Conservation (phyloP, 495 filamentous ascomycete species). For the Pseudoneurospora amorphoporcata region DNA sequence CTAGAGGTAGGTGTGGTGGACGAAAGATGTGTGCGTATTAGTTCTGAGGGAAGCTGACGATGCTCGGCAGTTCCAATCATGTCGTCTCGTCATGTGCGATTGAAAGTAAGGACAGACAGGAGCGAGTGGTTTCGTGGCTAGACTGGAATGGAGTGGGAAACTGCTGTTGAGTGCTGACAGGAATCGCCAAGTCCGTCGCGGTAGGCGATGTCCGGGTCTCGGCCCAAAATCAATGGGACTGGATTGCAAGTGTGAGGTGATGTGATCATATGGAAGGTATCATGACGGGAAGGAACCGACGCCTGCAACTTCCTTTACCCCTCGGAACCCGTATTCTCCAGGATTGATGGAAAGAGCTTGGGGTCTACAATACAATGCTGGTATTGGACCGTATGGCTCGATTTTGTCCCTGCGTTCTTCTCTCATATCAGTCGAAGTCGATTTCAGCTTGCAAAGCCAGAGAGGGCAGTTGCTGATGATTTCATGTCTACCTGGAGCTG, state of each 20-base stretch:
- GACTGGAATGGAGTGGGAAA: background rate
- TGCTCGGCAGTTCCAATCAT: background rate
- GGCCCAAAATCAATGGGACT: background rate
- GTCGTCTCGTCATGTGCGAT: background rate
- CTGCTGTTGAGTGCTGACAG: background rate
- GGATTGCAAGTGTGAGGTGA: background rate
- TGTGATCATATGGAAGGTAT: background rate
- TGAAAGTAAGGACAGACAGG: background rate
- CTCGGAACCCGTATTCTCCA: background rate
- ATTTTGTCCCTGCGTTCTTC: background rate
- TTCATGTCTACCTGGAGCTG: background rate
- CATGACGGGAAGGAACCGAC: background rate
- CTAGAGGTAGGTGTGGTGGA: background rate
- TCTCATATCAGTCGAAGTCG: background rate
- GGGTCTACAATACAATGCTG: background rate
- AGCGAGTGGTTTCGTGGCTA: background rate
- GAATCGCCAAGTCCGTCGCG: background rate
- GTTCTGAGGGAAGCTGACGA: background rate
- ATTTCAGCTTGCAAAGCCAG: background rate
- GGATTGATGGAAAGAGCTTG: background rate
- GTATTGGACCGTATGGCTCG: background rate
- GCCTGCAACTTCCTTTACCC: background rate
- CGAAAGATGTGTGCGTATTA: background rate
- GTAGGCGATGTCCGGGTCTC: background rate
- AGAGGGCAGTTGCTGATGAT: background rate